Conservation (phyloP, 352 stramenopile species). For the Pythium plurisporium region DNA sequence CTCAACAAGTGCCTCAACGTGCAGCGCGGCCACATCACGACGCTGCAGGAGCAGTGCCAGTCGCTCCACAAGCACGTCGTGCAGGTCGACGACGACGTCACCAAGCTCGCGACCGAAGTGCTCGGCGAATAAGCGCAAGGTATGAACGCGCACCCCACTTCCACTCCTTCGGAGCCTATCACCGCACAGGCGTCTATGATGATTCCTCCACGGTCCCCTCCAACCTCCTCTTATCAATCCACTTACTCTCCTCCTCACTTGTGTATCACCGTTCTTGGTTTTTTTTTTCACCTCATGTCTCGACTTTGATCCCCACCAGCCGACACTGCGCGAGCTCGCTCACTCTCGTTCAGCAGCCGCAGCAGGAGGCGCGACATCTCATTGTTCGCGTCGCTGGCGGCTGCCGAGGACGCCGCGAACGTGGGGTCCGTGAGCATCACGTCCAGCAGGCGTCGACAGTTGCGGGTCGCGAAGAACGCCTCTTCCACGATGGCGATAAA, state of each 20-base stretch:
- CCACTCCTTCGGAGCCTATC: too few species aligned
- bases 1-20: constrained; percentile 84
- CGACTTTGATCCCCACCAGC: too few species aligned
- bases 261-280: too few species aligned
- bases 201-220: too few species aligned
- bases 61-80: constrained; percentile 82
- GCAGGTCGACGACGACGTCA: constrained; percentile 82
- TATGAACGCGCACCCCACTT: too few species aligned
- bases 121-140: constrained; percentile 72
- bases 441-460: constrained; percentile 52
- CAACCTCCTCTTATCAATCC: too few species aligned
- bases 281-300: too few species aligned
- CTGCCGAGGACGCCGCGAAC: constrained; percentile 16
- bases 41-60: constrained; percentile 77
- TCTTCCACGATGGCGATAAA: constrained; percentile 91
- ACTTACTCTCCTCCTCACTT: too few species aligned
- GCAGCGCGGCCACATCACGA: constrained; percentile 79
- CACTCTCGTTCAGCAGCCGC: constrained; percentile 29
- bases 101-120: constrained; percentile 77
- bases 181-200: neutral
- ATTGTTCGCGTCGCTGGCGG: constrained; percentile 20
- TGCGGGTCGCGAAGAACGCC: constrained; percentile 86
- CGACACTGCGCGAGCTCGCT: neutral
- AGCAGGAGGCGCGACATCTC: constrained; percentile 58
- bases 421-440: constrained; percentile 54